Evolutionary conservation across 352 stramenopile species (phyloP).

Genomic region (Thraustochytrium aureum): DNA sequence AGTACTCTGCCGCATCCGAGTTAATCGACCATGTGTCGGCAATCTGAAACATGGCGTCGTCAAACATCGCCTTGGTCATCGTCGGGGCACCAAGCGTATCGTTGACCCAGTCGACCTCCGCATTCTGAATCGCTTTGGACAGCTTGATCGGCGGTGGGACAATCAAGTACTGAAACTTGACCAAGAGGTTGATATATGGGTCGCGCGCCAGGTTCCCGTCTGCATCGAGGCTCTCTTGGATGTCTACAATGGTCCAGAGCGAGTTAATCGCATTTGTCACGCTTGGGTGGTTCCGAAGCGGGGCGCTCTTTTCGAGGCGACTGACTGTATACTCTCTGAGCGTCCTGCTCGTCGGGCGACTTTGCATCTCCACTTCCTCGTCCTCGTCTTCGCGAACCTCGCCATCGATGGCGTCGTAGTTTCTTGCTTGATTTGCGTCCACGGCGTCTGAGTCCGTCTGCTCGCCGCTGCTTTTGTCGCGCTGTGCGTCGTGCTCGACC

Average conservation of each 20-base stretch:
- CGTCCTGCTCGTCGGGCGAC: too few species aligned
- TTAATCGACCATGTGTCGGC: slow-evolving; percentile 41
- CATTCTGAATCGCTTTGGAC: slow-evolving; percentile 29
- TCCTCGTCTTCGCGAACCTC: neutral
- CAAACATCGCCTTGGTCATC: slow-evolving; percentile 30
- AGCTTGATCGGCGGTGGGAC: slow-evolving; percentile 27
- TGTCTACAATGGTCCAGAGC: slow-evolving; percentile 38
- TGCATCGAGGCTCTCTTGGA: slow-evolving; percentile 10
- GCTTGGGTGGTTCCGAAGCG: slow-evolving; percentile 12
- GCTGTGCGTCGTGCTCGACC: neutral
- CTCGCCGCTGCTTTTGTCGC: neutral
- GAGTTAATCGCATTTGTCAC: slow-evolving; percentile 4
- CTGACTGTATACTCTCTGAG: neutral
- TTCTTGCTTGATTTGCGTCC: neutral
- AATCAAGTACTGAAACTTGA: slow-evolving; percentile 53
- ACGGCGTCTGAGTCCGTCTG: neutral
- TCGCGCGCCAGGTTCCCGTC: neutral
- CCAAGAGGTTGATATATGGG: slow-evolving; percentile 15
- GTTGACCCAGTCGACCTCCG: slow-evolving; percentile 35
- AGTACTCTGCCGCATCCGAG: slow-evolving; percentile 35
- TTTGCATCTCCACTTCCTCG: too few species aligned
- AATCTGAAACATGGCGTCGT: slow-evolving; percentile 44
- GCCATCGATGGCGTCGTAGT: neutral
- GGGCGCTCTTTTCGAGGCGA: neutral
- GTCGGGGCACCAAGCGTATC: slow-evolving; percentile 6